These are phyloP conservation scores for Lolium multiflorum DNA, from an alignment of 176 grass and related monocot genomes.

Conservation along the genomic window DNA sequence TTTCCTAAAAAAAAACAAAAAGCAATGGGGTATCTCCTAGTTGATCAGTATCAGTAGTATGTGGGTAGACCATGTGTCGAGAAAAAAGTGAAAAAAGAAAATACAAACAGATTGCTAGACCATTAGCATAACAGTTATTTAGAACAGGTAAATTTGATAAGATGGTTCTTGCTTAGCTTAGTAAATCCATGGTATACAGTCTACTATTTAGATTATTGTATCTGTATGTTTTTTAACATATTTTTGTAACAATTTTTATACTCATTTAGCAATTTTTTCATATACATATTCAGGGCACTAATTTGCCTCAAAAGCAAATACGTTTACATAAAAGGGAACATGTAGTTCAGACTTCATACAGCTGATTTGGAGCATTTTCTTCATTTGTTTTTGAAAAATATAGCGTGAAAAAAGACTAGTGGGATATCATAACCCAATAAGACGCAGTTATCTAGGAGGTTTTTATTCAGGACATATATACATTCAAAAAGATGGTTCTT, in stretches of 20 bases:
- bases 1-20: background rate
- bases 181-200: background rate
- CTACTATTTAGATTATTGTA: background rate
- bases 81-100: too few relatives aligned
- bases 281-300: conserved; percentile 12
- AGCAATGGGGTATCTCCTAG: background rate
- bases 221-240: background rate
- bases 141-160: background rate
- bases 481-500: background rate
- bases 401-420: conserved; percentile 4
- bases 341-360: background rate
- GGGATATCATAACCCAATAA: background rate
- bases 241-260: too few relatives aligned
- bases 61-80: background rate
- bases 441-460: background rate
- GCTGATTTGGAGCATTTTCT: background rate
- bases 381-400: background rate
- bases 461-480: background rate
- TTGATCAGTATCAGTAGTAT: conserved; percentile 13
- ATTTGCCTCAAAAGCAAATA: background rate
- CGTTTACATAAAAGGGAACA: background rate
- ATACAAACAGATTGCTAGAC: background rate
- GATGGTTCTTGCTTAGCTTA: background rate
- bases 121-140: conserved; percentile 8
- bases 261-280: background rate